Evolutionary conservation across 1,284 basidiomycete genomes (phyloP).

Genomic region (Ustilago crameri): DNA sequence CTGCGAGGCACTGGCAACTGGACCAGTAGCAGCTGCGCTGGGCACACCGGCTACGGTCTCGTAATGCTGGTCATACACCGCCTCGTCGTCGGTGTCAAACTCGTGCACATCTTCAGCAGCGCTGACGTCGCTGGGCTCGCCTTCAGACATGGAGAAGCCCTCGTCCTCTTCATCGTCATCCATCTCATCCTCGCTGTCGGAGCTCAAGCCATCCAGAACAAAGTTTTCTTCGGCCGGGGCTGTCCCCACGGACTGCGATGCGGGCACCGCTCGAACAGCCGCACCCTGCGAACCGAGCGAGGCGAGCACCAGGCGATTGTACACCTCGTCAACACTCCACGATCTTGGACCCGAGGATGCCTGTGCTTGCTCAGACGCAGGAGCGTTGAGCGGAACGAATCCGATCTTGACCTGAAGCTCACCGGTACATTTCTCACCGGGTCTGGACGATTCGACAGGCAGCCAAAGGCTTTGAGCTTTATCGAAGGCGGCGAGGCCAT

Average conservation of each 20-base stretch:
- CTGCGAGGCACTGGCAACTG: background rate
- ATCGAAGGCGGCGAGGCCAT: constrained; percentile 36
- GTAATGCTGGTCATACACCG: constrained; percentile 43
- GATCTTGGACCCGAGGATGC: constrained; percentile 12
- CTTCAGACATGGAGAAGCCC: constrained; percentile 21
- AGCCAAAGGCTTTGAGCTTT: constrained; percentile 48
- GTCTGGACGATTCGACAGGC: constrained; percentile 52
- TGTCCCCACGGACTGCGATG: constrained; percentile 58
- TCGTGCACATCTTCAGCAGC: constrained; percentile 9
- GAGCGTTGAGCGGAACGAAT: constrained; percentile 30
- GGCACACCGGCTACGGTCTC: constrained; percentile 29
- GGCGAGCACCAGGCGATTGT: constrained; percentile 47
- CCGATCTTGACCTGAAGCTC: constrained; percentile 58
- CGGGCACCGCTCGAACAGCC: constrained; percentile 56
- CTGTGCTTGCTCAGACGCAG: background rate
- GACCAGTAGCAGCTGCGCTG: background rate
- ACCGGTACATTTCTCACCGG: constrained; percentile 46
- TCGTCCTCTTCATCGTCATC: constrained; percentile 27
- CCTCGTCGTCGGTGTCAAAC: constrained; percentile 36
- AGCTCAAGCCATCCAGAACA: constrained; percentile 55
- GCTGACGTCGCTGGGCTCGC: constrained; percentile 31
- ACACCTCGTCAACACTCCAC: constrained; percentile 41
- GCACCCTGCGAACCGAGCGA: constrained; percentile 32
- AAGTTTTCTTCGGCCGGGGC: constrained; percentile 53
- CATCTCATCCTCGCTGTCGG: constrained; percentile 38